Conservation (phyloP, 305 asterid genomes). For the Striga hermonthica region DNA sequence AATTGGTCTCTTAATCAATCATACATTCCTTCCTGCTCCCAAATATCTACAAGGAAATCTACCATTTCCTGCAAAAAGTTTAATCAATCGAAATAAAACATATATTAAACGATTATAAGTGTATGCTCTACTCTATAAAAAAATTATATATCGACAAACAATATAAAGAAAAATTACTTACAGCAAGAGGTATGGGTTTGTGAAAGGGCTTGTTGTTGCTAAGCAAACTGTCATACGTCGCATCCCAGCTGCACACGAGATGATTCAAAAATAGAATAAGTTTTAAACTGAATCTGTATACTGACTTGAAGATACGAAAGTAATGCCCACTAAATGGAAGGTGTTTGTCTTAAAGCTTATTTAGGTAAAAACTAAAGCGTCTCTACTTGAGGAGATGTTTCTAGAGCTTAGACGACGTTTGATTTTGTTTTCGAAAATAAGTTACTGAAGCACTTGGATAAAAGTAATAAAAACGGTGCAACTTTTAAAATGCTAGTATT, state of each 20-base stretch:
- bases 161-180: conserved; percentile 37
- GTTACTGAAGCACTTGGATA: too few relatives aligned
- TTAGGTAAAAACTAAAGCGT: too few relatives aligned
- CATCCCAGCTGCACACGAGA: conserved; percentile 64
- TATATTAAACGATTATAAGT: not conserved
- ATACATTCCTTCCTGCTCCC: conserved; percentile 79
- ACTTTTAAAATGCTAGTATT: too few relatives aligned
- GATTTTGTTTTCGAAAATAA: too few relatives aligned
- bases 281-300: too few relatives aligned
- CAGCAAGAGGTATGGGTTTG: conserved; percentile 61
- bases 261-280: not conserved
- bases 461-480: too few relatives aligned
- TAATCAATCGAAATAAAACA: conserved; percentile 8
- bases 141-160: not conserved
- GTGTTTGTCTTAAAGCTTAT: too few relatives aligned
- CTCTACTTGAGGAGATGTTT: too few relatives aligned
- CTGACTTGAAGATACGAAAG: too few relatives aligned
- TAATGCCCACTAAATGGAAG: too few relatives aligned
- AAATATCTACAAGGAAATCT: conserved; percentile 70
- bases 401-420: too few relatives aligned
- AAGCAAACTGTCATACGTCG: conserved; percentile 68
- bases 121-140: not conserved
- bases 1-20: conserved; percentile 32
- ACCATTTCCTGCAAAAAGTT: conserved; percentile 63
- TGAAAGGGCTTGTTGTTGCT: conserved; percentile 69